phyloP scores from a whole-genome alignment of 106 monocot genomes.

The Apostasia shenzhenica region DNA sequence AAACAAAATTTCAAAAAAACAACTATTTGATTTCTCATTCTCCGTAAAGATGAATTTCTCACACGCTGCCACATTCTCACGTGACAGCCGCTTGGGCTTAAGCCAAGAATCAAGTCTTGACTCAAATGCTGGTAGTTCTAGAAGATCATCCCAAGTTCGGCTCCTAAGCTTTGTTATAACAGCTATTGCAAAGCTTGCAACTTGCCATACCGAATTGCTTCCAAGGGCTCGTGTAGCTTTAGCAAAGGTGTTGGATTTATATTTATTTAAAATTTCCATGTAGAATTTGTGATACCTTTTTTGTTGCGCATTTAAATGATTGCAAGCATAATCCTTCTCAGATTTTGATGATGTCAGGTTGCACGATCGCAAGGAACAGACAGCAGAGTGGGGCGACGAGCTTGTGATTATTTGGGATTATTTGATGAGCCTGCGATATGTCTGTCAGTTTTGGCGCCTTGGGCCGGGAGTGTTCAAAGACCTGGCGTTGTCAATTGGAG shows the following conservation, averaged over 20 bases:
- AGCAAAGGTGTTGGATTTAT: slow-evolving; percentile 50
- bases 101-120: slow-evolving; percentile 42
- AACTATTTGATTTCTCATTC: no score
- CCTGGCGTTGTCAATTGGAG: slow-evolving; percentile 83
- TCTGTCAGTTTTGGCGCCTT: slow-evolving; percentile 71
- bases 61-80: slow-evolving; percentile 4
- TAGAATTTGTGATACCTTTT: background rate
- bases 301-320: background rate
- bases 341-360: slow-evolving; percentile 36
- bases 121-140: slow-evolving; percentile 29
- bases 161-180: slow-evolving; percentile 88
- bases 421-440: slow-evolving; percentile 84
- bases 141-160: slow-evolving; percentile 64
- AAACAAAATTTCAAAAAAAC: no score
- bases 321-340: background rate
- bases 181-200: slow-evolving; percentile 89
- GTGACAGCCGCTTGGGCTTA: slow-evolving; percentile 62
- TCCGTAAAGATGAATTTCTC: background rate
- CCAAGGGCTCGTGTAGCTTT: slow-evolving; percentile 88
- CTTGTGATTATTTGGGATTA: slow-evolving; percentile 83
- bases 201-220: slow-evolving; percentile 76
- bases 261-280: background rate
- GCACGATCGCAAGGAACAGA: slow-evolving; percentile 63
- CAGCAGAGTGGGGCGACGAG: slow-evolving; percentile 72
- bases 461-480: slow-evolving; percentile 21